phyloP scores from a whole-genome alignment of 2,329 filamentous ascomycete species.

The Colletotrichum sidae region DNA sequence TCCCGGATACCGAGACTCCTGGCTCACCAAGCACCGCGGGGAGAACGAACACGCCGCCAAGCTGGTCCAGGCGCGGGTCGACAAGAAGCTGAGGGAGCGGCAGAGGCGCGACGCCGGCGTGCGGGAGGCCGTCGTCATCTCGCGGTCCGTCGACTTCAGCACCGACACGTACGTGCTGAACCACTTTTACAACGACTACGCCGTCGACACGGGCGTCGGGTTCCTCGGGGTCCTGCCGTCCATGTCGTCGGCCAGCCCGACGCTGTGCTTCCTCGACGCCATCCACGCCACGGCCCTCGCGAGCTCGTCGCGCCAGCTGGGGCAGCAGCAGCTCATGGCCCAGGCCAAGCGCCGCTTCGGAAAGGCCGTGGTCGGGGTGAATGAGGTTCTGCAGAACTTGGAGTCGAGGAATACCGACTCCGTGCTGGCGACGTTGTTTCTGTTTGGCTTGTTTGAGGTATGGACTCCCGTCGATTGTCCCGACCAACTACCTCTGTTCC shows the following conservation, averaged over 20 bases:
- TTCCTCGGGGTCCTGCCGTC: background rate
- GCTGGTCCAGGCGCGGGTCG: background rate
- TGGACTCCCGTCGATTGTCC: background rate
- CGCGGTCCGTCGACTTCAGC: background rate
- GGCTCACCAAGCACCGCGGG: background rate
- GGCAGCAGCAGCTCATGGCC: conserved; percentile 2
- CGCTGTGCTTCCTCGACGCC: conserved; percentile 13
- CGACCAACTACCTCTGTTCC: background rate
- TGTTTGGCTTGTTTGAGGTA: conserved; percentile 11
- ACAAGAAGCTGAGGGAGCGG: background rate
- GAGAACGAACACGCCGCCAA: conserved; percentile 2
- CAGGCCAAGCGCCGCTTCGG: background rate
- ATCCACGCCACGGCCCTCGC: conserved; percentile 8
- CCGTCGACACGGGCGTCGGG: background rate
- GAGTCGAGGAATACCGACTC: background rate
- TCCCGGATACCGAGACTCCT: conserved; percentile 2
- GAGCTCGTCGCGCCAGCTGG: conserved; percentile 1
- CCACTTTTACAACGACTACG: conserved; percentile 3
- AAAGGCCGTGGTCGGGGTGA: background rate
- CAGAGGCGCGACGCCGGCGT: background rate
- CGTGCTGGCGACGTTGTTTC: conserved; percentile 1
- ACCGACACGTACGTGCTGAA: background rate
- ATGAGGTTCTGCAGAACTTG: background rate
- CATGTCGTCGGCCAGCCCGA: conserved; percentile 34
- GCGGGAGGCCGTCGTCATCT: no score